phyloP scores from a whole-genome alignment of 352 stramenopile species.

The Phytophthora crassamura region DNA sequence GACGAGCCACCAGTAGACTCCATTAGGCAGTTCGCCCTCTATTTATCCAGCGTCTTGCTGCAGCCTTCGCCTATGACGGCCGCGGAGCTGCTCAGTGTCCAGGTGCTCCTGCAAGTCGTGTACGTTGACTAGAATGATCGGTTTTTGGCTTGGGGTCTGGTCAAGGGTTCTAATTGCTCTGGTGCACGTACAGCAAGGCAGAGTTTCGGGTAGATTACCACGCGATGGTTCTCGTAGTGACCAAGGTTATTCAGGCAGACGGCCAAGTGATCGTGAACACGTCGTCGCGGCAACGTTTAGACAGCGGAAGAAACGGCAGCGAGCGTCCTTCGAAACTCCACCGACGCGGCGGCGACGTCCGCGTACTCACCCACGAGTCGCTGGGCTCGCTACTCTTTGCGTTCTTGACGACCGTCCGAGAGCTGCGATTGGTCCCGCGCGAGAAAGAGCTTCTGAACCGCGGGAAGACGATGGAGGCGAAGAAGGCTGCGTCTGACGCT shows the following conservation, averaged over 20 bases:
- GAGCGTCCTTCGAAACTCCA: slow-evolving; percentile 8
- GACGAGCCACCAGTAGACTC: slow-evolving; percentile 79
- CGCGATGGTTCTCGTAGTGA: slow-evolving; percentile 44
- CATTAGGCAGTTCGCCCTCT: slow-evolving; percentile 81
- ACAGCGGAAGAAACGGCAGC: slow-evolving; percentile 15
- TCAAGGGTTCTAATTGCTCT: not conserved
- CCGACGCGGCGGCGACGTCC: slow-evolving; percentile 28
- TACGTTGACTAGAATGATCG: slow-evolving; percentile 45
- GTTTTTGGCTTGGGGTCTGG: not conserved
- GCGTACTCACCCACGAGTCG: slow-evolving; percentile 48
- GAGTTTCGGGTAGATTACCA: slow-evolving; percentile 51
- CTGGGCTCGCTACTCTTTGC: slow-evolving; percentile 63
- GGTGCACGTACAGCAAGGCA: slow-evolving; percentile 40
- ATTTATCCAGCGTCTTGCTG: slow-evolving; percentile 71
- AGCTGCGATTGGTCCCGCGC: slow-evolving; percentile 78
- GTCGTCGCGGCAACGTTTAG: slow-evolving; percentile 27
- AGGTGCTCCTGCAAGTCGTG: slow-evolving; percentile 86
- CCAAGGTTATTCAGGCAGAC: slow-evolving; percentile 41
- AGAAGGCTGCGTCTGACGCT: slow-evolving; percentile 2
- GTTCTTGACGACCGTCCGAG: slow-evolving; percentile 82
- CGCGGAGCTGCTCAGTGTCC: slow-evolving; percentile 67
- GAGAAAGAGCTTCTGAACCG: slow-evolving; percentile 69
- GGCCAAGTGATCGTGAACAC: slow-evolving; percentile 49
- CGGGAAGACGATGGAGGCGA: slow-evolving; percentile 35
- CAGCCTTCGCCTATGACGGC: slow-evolving; percentile 61